Conservation (phyloP, 2,329 filamentous ascomycete species). For the Calonectria hawksworthii region DNA sequence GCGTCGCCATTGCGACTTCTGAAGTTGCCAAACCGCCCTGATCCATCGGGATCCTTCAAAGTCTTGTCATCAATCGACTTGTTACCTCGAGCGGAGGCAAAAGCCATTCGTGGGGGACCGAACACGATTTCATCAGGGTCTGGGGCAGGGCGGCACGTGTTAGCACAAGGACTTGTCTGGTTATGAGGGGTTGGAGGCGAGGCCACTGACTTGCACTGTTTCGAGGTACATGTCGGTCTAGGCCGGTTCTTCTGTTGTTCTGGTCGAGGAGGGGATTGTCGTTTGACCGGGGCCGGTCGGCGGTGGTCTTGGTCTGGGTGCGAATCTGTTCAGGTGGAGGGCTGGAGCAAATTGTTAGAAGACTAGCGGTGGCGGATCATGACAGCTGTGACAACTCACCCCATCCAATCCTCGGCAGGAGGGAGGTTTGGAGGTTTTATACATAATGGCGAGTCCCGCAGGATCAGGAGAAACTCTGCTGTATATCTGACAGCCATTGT, state of each 20-base stretch:
- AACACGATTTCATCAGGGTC: slow-evolving; percentile 86
- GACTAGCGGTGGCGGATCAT: slow-evolving; percentile 31
- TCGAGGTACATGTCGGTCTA: slow-evolving; percentile 69
- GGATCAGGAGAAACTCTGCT: slow-evolving; percentile 79
- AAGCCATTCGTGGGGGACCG: slow-evolving; percentile 85
- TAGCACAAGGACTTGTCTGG: slow-evolving; percentile 24
- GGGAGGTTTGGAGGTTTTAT: slow-evolving; percentile 84
- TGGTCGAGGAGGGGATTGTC: slow-evolving; percentile 63
- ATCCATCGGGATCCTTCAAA: slow-evolving; percentile 63
- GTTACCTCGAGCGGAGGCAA: slow-evolving; percentile 79
- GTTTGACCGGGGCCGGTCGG: slow-evolving; percentile 60
- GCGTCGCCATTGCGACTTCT: slow-evolving; percentile 65
- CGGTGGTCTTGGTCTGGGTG: slow-evolving; percentile 58
- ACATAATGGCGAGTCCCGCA: slow-evolving; percentile 87
- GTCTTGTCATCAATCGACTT: slow-evolving; percentile 68
- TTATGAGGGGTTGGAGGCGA: slow-evolving; percentile 3
- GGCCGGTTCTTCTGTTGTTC: slow-evolving; percentile 64
- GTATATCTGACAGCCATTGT: slow-evolving; percentile 77
- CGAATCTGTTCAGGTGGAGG: slow-evolving; percentile 61
- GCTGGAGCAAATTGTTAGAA: slow-evolving; percentile 49
- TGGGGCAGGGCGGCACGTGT: slow-evolving; percentile 47
- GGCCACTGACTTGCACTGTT: slow-evolving; percentile 68
- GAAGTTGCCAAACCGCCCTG: slow-evolving; percentile 71
- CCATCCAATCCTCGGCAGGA: slow-evolving; percentile 96
- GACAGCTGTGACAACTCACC: slow-evolving; percentile 67